Evolutionary conservation across 495 filamentous ascomycete genomes (phyloP), one percentile per base, ranked within the genome.

Genomic region (Daldinia caldariorum): DNA sequence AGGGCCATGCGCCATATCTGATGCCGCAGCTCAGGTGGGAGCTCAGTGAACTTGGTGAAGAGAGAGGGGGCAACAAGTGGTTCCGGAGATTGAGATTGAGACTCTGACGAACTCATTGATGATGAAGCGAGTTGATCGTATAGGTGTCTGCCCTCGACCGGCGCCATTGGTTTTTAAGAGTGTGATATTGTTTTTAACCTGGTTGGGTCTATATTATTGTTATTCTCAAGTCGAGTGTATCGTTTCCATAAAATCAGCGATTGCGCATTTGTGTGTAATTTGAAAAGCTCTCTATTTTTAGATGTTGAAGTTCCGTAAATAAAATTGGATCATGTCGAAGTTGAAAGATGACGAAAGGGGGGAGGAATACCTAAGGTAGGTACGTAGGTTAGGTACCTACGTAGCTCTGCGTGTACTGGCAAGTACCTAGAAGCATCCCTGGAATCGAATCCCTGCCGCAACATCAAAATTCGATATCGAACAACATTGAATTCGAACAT

Each of bases 1-100:
- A 73, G 38, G 10, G 73, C 75, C 6, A 47, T 18, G 4, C 56
- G 73, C 75, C 75, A 79, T 31, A 81, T 78, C 12, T 76, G 67
- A 26, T 73, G 73, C 3, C 79, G 73, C 14, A 81, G 58, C 39
- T 81, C 79, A 26, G 76, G 63, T 0, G 79, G 79, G 16, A 81
- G 77, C 6, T 64, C 13, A 0, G 50, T 20, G 63, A 77, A 77
- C 12, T 38, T 63, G 4, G 58, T 34, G 62, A 75, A 74, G 14
- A 32, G 47, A 5, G 50, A 39, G 9, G 59, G n/a, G 26, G 26
- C 26, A 26, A 18, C 1, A 6, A 31, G 9, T 41, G 12, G 18
- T 20, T 58, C 37, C 14, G 57, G 35, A 16, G 58, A 38, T 6
- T 49, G 35, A 16, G 58, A 38, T 6, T 49, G 12, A 3, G 66